A percentile compares a stretch with the other conserved stretches of the same genome.
These are phyloP conservation scores for Malassezia caprae DNA, from an alignment of 1,284 basidiomycete genomes.

Conservation along the genomic window DNA sequence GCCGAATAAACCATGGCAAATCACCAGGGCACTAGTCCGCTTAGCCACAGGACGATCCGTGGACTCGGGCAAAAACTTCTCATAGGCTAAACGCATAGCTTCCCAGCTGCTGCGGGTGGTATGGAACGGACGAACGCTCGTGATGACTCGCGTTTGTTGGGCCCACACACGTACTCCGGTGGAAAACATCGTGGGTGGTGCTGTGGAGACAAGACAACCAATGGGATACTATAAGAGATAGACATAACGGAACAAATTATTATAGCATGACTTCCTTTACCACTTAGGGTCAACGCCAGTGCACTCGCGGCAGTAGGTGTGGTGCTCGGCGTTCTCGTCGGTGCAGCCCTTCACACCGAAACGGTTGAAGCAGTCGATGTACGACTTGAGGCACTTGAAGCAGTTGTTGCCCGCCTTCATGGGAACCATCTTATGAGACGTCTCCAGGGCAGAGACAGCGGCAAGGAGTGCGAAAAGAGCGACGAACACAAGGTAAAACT, in stretches of 20 bases:
- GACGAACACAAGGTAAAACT: not conserved
- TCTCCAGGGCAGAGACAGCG: not conserved
- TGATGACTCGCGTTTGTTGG: not conserved
- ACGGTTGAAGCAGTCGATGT: slow-evolving; percentile 14
- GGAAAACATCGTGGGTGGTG: not conserved
- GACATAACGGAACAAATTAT: not conserved
- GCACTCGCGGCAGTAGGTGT: slow-evolving; percentile 16
- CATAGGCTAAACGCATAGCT: slow-evolving; percentile 5
- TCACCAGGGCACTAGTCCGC: slow-evolving; percentile 46
- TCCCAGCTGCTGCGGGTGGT: not conserved
- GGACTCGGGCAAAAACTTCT: slow-evolving; percentile 8
- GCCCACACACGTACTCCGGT: not conserved
- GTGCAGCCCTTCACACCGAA: slow-evolving; percentile 13
- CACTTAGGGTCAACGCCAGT: slow-evolving; percentile 8
- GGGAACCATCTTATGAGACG: not conserved
- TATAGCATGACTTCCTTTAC: not conserved
- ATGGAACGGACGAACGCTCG: not conserved
- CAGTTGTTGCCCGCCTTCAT: not conserved
- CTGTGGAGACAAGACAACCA: not conserved
- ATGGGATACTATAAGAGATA: not conserved
- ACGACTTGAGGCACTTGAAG: slow-evolving; percentile 12
- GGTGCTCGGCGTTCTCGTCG: slow-evolving; percentile 13
- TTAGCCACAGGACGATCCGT: slow-evolving; percentile 21
- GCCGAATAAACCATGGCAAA: slow-evolving; percentile 53
- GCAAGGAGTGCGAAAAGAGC: not conserved